Conservation (phyloP, 345 rosid genomes). For the Hibiscus syriacus region DNA sequence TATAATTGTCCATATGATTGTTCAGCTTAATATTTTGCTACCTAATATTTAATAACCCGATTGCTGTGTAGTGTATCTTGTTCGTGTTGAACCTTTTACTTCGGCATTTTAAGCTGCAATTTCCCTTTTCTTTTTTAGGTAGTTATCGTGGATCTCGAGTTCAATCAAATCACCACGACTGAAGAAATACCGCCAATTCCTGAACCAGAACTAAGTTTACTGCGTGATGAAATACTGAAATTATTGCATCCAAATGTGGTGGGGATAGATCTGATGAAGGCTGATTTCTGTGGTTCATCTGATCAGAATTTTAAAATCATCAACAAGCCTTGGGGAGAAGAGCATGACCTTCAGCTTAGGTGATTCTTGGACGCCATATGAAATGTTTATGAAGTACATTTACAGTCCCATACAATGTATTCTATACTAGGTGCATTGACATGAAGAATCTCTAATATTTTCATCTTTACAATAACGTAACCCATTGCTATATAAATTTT, state of each 20-base stretch:
- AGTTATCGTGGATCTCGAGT: constrained; percentile 94
- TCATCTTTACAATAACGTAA: background rate
- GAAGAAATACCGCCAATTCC: constrained; percentile 95
- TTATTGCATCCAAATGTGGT: constrained; percentile 78
- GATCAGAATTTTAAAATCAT: constrained; percentile 46
- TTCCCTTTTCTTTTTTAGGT: constrained; percentile 46
- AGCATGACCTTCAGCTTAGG: constrained; percentile 93
- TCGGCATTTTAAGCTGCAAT: background rate
- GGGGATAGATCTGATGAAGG: constrained; percentile 79
- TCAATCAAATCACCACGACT: constrained; percentile 68
- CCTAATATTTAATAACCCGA: background rate
- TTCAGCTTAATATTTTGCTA: background rate
- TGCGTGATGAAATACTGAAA: constrained; percentile 73
- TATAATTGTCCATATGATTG: background rate
- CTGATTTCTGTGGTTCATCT: constrained; percentile 36
- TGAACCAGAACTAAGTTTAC: constrained; percentile 81
- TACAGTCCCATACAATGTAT: constrained; percentile 13
- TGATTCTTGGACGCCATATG: constrained; percentile 31
- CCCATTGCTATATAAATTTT: background rate
- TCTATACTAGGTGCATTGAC: background rate
- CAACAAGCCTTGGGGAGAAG: constrained; percentile 92
- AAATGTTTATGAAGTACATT: constrained; percentile 20
- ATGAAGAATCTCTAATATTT: constrained; percentile 6
- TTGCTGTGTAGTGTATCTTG: background rate
- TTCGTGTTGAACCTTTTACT: background rate